These are phyloP conservation scores for Chloranthus sessilifolius DNA, from an alignment of 164 flowering plant species.

Conservation along the genomic window DNA sequence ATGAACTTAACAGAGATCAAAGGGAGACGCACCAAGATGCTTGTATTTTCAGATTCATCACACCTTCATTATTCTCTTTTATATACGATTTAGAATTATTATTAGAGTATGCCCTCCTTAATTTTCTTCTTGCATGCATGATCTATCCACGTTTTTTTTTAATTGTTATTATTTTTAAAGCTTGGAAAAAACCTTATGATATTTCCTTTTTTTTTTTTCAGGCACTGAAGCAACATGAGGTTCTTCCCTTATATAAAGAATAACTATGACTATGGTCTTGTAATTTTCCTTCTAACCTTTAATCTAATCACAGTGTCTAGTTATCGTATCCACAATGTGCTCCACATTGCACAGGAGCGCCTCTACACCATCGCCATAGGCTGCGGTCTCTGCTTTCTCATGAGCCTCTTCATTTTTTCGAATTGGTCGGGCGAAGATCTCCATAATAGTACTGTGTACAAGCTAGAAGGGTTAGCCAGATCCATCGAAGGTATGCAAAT, in stretches of 20 bases:
- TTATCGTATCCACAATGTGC: constrained; percentile 58
- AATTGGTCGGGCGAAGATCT: constrained; percentile 90
- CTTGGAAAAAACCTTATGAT: background rate
- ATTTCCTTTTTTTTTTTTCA: constrained; percentile 6
- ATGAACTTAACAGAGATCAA: no score
- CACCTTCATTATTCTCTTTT: no score
- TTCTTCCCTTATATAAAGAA: constrained; percentile 79
- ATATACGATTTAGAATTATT: no score
- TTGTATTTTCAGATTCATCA: no score
- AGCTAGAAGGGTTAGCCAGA: constrained; percentile 74
- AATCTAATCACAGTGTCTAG: constrained; percentile 84
- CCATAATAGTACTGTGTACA: constrained; percentile 55
- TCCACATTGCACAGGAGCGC: constrained; percentile 60
- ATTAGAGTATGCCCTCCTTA: no score
- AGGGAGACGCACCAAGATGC: no score
- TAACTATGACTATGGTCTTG: constrained; percentile 83
- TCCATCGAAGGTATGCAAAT: constrained; percentile 59
- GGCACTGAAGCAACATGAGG: constrained; percentile 47
- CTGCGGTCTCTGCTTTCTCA: constrained; percentile 70
- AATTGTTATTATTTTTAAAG: no score
- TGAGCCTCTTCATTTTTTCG: constrained; percentile 74
- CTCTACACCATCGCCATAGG: constrained; percentile 81
- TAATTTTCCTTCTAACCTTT: constrained; percentile 85
- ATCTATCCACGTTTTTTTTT: no score
- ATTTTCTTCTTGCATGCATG: no score